Evolutionary conservation across 116 monocot genomes (phyloP), one percentile per base, ranked within the genome.

Genomic region (Papilionanthe hybrid): DNA sequence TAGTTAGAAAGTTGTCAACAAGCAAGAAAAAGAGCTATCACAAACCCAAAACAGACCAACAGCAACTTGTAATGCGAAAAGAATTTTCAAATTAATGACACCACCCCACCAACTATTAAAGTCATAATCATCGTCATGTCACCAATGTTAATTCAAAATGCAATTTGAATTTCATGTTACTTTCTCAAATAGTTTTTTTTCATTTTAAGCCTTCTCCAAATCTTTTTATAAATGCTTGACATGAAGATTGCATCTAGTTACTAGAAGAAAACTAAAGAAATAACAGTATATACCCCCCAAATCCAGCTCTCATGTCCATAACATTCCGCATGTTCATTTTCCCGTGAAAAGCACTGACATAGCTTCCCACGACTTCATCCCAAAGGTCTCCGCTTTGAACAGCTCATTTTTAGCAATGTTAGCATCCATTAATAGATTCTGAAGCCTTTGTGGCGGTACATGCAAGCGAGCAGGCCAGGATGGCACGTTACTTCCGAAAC

Each of bases 231-330:
- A 69, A 37, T 32, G 15, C 5, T 69, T 69, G 17, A 5, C 28
- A 69, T 17, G 32, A 69, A 69, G 10, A 12, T 0, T 69, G 15
- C 29, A 68, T 15, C 69, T 9, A 32, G 25, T 69, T 30, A 69
- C 69, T 60, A 9, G n/a, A n/a, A 73, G 22, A 44, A 44, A 47
- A 18, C 23, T 42, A 32, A 75, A 44, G 75, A 66, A 44, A 72
- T 29, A 77, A 32, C 3, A 72, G 30, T 9, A 67, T 27, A 30
- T 94, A 97, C 94, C 97, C 97, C 83, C 97, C 97, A 91, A 91
- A 94, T 74, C 92, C 91, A 87, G 97, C 97, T 67, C 94, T 89
- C 97, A 97, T 97, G 77, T 94, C 97, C 97, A 97, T 89, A 68
- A 97, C 85, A 91, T 97, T 97, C 30, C 94, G 87, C 53, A 94